Base-by-base conservation (phyloP, 2,329 filamentous ascomycete species). In the Calonectria naviculata region DNA sequence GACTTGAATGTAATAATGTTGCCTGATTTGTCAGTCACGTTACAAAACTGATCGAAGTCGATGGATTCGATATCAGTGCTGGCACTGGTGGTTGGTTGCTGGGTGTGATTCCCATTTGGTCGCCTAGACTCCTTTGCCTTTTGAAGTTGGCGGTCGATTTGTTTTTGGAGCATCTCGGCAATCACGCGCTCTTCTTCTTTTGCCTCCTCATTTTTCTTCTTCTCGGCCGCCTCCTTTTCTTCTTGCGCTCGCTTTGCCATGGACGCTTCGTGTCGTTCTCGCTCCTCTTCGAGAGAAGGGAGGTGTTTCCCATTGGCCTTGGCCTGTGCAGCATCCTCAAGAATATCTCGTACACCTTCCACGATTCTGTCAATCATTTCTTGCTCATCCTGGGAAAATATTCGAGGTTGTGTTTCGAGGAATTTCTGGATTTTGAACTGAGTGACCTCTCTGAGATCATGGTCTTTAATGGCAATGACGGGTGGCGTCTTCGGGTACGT, bases 401-500 rank as follows among this genome's bases (percentile, higher is more conserved):
- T 79, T 64, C 85, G 88, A 0, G 91, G 89, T 75, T 91, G 86
- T 0, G 86, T 88, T 77, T 92, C 89, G 66, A 93, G 83, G 65
- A 89, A 89, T 67, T 89, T 91, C 72, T 91, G 89, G 19, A 97
- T 88, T 78, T 93, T 93, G 80, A 91, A 93, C 69, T 90, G 88
- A 1, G 93, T 94, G 65, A 90, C 91, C 76, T 93, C 92, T 49
- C 91, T 91, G 67, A 98, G 85, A 52, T 89, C 87, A 47, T 91
- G 85, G 66, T 91, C 87, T 74, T 93, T 92, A 52, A 97, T 80
- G 5, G 89, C 91, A 17, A 98, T 84, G 13, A 94, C 85, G 1
- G 95, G 95, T 2, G 91, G 85, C 1, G 95, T 93, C 80, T 94
- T 97, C 5, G 96, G 97, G 81, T 98, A 98, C 0, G 95, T 97